Percentiles rank a stretch among this genome's conserved stretches.
Conservation (phyloP, 2,329 filamentous ascomycete species). For the Aspergillus latus region DNA sequence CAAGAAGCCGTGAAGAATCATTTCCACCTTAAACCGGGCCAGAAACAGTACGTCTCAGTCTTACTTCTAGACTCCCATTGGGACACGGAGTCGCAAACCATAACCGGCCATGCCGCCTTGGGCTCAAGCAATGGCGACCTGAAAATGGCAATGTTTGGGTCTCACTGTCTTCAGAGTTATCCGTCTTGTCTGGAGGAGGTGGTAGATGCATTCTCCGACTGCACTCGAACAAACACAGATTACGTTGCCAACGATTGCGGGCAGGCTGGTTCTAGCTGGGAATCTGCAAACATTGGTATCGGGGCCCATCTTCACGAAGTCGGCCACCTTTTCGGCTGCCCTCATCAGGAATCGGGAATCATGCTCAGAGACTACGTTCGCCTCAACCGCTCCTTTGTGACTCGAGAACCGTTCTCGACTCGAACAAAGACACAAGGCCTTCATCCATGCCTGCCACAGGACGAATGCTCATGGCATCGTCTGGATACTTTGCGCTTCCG, state of each 20-base stretch:
- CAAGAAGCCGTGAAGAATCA: conserved; percentile 73
- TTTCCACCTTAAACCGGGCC: conserved; percentile 71
- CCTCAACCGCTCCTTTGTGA: conserved; percentile 79
- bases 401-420: conserved; percentile 80
- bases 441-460: conserved; percentile 68
- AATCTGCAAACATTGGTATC: conserved; percentile 90
- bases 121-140: conserved; percentile 71
- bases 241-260: conserved; percentile 82
- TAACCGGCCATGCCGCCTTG: conserved; percentile 80
- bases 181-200: conserved; percentile 87
- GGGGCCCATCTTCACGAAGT: conserved; percentile 90
- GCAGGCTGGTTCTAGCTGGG: conserved; percentile 88
- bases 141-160: conserved; percentile 86
- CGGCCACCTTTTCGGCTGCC: conserved; percentile 85
- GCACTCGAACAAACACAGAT: conserved; percentile 79
- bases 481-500: conserved; percentile 86
- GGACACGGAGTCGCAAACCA: conserved; percentile 68
- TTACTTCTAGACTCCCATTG: conserved; percentile 86
- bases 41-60: conserved; percentile 85
- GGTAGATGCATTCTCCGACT: conserved; percentile 83
- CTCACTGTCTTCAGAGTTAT: conserved; percentile 88
- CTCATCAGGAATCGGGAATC: conserved; percentile 84
- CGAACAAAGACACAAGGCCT: conserved; percentile 78
- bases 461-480: conserved; percentile 90
- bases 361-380: conserved; percentile 88